Evolutionary conservation across 129 eudicot genomes (phyloP).

Genomic region (Kitagawia praeruptora): DNA sequence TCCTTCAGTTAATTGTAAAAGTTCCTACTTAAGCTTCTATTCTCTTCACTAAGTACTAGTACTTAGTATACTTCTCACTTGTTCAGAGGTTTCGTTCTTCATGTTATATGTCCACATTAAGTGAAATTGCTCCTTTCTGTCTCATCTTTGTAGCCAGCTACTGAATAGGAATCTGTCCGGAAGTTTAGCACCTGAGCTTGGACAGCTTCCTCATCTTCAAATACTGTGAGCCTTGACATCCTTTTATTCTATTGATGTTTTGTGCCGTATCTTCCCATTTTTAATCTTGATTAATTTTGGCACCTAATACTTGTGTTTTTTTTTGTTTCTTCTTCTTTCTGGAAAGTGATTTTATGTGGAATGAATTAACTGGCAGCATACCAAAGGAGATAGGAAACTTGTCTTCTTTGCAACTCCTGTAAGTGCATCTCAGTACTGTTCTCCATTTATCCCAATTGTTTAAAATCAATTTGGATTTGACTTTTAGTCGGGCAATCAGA

Average conservation of each 20-base stretch:
- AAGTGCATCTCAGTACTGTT: slow-evolving; percentile 18
- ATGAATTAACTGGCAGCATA: slow-evolving; percentile 41
- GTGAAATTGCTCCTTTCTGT: background rate
- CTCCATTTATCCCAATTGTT: background rate
- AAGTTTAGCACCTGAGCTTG: slow-evolving; percentile 71
- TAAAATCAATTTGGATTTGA: background rate
- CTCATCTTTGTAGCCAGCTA: slow-evolving; percentile 42
- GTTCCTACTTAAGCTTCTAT: background rate
- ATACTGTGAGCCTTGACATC: slow-evolving; percentile 51
- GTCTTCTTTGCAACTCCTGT: slow-evolving; percentile 48
- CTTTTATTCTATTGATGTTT: background rate
- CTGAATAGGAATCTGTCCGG: slow-evolving; percentile 72
- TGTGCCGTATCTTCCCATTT: background rate
- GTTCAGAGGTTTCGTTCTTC: background rate
- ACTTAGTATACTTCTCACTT: background rate
- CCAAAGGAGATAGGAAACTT: slow-evolving; percentile 55
- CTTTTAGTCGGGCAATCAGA: too few species aligned
- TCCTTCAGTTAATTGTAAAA: background rate
- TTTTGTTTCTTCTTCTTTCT: slow-evolving; percentile 1
- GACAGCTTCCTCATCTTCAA: slow-evolving; percentile 51
- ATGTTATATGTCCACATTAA: background rate
- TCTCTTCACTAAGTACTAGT: background rate
- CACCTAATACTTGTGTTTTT: slow-evolving; percentile 3
- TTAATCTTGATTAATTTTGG: background rate
- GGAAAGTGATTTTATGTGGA: slow-evolving; percentile 80